These are phyloP conservation scores for Diacronema lutheri DNA, from an alignment of 78 protist species.

Conservation along the genomic window DNA sequence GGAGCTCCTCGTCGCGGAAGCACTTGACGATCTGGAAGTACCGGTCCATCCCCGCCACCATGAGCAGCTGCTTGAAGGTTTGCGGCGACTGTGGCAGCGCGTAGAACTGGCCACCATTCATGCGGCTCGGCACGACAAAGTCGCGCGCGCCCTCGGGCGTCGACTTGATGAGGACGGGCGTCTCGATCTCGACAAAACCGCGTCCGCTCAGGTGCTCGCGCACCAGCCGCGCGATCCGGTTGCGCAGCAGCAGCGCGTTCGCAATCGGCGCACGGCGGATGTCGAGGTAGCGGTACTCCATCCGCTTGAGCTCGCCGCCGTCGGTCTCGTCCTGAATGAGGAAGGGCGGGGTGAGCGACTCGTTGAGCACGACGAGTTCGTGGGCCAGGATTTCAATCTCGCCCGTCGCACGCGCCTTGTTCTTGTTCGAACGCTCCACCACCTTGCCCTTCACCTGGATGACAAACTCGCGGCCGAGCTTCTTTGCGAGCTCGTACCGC, in stretches of 20 bases:
- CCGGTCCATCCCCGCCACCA: conserved; percentile 15
- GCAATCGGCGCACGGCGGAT: neutral
- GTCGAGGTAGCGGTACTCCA: conserved; percentile 7
- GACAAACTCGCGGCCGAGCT: conserved; percentile 8
- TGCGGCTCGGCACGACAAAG: neutral
- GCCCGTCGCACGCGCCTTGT: neutral
- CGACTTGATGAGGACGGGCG: neutral
- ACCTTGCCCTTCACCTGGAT: neutral
- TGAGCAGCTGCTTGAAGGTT: neutral
- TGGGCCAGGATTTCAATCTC: neutral
- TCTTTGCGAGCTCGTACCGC: conserved; percentile 12
- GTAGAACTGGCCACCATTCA: neutral
- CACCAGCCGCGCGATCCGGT: neutral
- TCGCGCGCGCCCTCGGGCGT: conserved; percentile 35
- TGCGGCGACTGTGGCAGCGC: conserved; percentile 16
- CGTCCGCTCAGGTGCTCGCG: neutral
- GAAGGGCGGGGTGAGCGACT: conserved; percentile 13
- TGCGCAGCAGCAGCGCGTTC: conserved; percentile 8
- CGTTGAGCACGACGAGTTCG: neutral
- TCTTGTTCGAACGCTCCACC: conserved; percentile 5
- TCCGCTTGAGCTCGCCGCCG: neutral
- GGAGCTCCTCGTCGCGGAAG: conserved; percentile 12
- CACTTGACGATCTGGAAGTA: conserved; percentile 13
- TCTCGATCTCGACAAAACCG: neutral
- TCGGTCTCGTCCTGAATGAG: neutral